Base-by-base conservation (phyloP, 306 rosid genomes). In the Amphicarpaea edgeworthii region DNA sequence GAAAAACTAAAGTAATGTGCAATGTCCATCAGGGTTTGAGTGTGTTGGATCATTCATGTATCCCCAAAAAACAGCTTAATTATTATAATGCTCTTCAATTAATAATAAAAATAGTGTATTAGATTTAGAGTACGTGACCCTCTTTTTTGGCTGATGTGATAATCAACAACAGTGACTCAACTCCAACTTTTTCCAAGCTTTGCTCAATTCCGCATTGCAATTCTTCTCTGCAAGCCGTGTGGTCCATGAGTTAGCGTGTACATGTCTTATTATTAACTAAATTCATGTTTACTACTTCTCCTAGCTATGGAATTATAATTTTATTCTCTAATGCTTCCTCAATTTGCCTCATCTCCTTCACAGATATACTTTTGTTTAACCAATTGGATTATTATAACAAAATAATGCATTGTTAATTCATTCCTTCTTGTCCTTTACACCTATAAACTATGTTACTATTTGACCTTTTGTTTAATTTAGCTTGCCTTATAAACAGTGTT, bases 151-250 rank as follows among this genome's bases (percentile, higher is more conserved):
- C 43, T 23, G 21, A 21, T 17, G 21, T 23, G 65, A 21, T 49
- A 0, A 12, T 41, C 58, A 38, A 12, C 80, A 51, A 17, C 80
- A 51, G 28, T 67, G 81, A 28, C 60, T 67, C 42, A 55, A 43
- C 50, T 34, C 21, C 53, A 45, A 58, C 42, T 45, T 68, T 16
- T 11, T 38, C 37, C 6, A 68, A 7, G 6, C 47, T 12, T 23
- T 65, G 15, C 40, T 77, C 49, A 68, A 77, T 38, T 53, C 80
- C 74, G 26, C 17, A 47, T 55, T 67, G 69, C 64, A n/a, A 12
- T 24, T 42, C 40, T 62, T 61, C 32, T 3, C 21, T 11, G 12
- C 26, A 42, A 1, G 8, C 37, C 3, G 28, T 20, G 46, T 11
- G 58, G 45, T 10, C 47, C 70, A 26, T 59, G 37, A 5, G 37